Evolutionary conservation across 2,329 filamentous ascomycete genomes (phyloP), one percentile per base, ranked within the genome.

Genomic region (Epichloe coenophiala): DNA sequence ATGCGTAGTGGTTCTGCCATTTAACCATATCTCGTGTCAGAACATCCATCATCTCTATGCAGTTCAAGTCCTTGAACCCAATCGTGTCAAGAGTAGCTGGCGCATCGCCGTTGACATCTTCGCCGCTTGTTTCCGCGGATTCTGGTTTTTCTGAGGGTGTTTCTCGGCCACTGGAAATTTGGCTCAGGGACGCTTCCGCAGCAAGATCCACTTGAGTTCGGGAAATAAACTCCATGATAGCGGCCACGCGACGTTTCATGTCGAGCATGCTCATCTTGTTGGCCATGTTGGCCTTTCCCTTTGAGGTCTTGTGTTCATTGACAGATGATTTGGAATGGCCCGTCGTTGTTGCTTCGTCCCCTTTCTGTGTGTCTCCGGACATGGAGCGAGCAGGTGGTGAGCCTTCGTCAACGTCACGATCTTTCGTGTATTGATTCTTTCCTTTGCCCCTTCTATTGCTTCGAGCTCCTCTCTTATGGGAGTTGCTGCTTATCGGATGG

Each of bases 41-140:
- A 58, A 81, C 76, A 64, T 94, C 88, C 87, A 94, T 94, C 87
- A 95, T 94, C 67, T 94, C 87, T 56, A 87, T 73, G 58, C 84
- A 89, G 51, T 73, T 86, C 56, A 95, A 71, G 8, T 84, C 78
- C 58, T 83, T 86, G 65, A 95, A 95, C 1, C 83, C 77, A 58
- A 71, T 75, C 17, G 53, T 54, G 21, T 57, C 55, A 8, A 58
- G 53, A 17, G 58, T 47, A 19, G 60, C 60, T 13, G 57, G 46
- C n/a, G 54, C 54, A 42, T 55, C 55, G 33, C 57, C 60, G 40
- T 60, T 60, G 41, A 59, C 60, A 23, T 53, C 52, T 38, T 58
- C 49, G n/a, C 65, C 68, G 50, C 69, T 70, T 9, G 65, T 55
- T 45, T 66, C 66, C 27, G 58, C 62, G 48, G 61, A 58, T 47